Evolutionary conservation across 2,329 filamentous ascomycete species (phyloP).

Genomic region (Periglandula ipomoeae): DNA sequence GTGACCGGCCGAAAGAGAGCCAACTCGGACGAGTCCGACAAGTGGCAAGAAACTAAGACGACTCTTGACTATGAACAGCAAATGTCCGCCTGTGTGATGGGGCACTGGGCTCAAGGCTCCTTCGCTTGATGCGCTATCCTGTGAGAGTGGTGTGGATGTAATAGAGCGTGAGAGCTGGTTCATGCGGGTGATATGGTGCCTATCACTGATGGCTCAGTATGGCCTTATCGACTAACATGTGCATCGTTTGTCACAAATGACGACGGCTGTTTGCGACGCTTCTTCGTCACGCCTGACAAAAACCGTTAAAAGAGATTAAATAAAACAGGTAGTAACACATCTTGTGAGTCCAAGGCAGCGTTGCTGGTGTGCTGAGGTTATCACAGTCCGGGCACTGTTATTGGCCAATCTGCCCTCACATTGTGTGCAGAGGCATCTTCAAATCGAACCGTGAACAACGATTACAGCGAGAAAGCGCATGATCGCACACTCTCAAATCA

Average conservation of each 20-base stretch:
- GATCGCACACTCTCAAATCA: not conserved
- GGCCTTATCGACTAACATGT: not conserved
- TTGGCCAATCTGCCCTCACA: not conserved
- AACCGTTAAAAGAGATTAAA: not conserved
- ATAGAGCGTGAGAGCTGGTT: not conserved
- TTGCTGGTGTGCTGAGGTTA: slow-evolving; percentile 1
- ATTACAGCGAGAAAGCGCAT: not conserved
- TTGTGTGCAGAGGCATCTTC: not conserved
- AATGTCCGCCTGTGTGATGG: not conserved
- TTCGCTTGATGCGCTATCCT: not conserved
- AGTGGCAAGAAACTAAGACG: not conserved
- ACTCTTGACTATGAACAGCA: not conserved
- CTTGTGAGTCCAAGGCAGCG: not conserved
- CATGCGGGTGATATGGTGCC: not conserved
- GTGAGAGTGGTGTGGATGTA: not conserved
- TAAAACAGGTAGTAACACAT: not conserved
- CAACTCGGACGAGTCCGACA: not conserved
- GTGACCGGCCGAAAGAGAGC: not conserved
- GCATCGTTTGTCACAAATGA: not conserved
- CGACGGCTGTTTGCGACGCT: not conserved
- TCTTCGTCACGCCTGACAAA: not conserved
- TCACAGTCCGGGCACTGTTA: not conserved
- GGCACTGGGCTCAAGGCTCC: not conserved
- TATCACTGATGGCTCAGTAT: not conserved
- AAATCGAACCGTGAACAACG: slow-evolving; percentile 1